Conservation (phyloP, 495 filamentous ascomycete species). For the Aspergillus sclerotioniger region DNA sequence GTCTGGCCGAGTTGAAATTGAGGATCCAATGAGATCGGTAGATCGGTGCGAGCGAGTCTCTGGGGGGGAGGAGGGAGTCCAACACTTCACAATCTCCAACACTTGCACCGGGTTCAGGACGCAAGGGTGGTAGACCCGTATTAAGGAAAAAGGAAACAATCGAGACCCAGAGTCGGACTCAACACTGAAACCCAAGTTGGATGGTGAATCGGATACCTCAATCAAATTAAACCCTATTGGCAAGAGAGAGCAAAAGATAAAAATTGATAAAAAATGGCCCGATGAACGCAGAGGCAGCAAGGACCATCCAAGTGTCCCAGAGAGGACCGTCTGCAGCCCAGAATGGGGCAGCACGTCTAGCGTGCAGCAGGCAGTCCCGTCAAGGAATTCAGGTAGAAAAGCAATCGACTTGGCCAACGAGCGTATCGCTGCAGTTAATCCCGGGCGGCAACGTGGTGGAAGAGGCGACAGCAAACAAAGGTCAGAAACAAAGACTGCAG, state of each 20-base stretch:
- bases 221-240: slow-evolving; percentile 1
- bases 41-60: not conserved
- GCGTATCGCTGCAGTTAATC: slow-evolving; percentile 9
- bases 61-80: not conserved
- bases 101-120: not conserved
- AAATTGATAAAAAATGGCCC: slow-evolving; percentile 19
- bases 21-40: not conserved
- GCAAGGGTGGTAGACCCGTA: not conserved
- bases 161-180: not conserved
- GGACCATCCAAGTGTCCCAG: slow-evolving; percentile 24
- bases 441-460: slow-evolving; percentile 13
- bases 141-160: slow-evolving; percentile 1
- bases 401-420: slow-evolving; percentile 8
- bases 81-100: not conserved
- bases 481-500: slow-evolving; percentile 8
- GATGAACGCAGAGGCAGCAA: slow-evolving; percentile 12
- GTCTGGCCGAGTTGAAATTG: not conserved
- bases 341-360: slow-evolving; percentile 24
- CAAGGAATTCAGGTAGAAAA: slow-evolving; percentile 7
- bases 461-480: not conserved
- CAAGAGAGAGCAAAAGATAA: slow-evolving; percentile 8
- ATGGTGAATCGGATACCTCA: slow-evolving; percentile 2
- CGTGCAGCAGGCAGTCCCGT: slow-evolving; percentile 20
- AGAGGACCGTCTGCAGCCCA: slow-evolving; percentile 41
- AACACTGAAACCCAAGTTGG: slow-evolving; percentile 14